Evolutionary conservation across 306 rosid genomes (phyloP), one percentile per base, ranked within the genome.

Genomic region (Chamaecrista fasciculata): DNA sequence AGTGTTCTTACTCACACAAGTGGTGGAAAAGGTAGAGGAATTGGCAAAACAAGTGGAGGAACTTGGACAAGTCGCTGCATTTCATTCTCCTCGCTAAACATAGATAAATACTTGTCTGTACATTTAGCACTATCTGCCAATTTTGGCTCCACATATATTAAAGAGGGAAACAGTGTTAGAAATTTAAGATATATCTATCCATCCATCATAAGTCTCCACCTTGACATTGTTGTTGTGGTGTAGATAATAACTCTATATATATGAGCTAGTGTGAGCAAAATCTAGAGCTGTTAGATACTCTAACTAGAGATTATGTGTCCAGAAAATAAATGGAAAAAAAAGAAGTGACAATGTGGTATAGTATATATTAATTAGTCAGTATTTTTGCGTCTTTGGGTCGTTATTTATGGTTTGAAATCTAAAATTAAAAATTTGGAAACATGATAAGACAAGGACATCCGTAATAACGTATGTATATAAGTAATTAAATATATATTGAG

Each of bases 11-110:
- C 37, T 88, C 8, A 81, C 46, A 66, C 78, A 88, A 71, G 79
- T 84, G 68, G 69, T 84, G 62, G 89, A 83, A 6, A 94, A 86
- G 62, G 85, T 85, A 0, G 91, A 86, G 66, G 82, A 80, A 19
- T 36, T 88, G 81, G 81, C 84, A 2, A 85, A 82, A 70, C 74
- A 81, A 63, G 86, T 87, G 18, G 87, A 86, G 42, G 84, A 91
- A 52, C 92, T 94, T 33, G 91, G 79, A 56, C 67, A 85, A 11
- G 23, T 66, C 0, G 97, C 87, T 53, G 67, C 57, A n/a, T 94
- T 94, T 75, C 70, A 29, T 29, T 28, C 66, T 12, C 56, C 37
- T 14, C 14, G 0, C 50, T 44, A 6, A 19, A 59, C 43, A 2
- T n/a, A 1, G 0, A 37, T 14, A 56, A 15, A 8, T 24, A 52